Evolutionary conservation across 371 early-diverging fungal genomes (phyloP), one percentile per base, ranked within the genome.

Genomic region (Apophysomyces ossiformis): DNA sequence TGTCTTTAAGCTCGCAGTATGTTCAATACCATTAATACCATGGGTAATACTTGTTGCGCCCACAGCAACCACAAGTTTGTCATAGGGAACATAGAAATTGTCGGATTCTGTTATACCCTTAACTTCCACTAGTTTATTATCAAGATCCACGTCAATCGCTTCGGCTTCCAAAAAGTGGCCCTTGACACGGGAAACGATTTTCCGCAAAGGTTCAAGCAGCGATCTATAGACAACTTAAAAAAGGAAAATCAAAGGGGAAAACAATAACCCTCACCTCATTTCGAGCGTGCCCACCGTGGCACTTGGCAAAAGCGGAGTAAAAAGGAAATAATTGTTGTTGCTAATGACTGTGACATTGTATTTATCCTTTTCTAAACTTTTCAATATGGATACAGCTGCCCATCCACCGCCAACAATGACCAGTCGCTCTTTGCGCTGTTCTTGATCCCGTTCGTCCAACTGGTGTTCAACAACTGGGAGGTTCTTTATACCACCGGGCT

Each of bases 211-310:
- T 72, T 95, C 95, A 26, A 92, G 69, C 11, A 90, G 66, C 1
- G 89, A 89, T 68, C 90, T 86, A 44, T n/a, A 62, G 18, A 35
- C 13, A 58, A 36, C 36, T 38, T 56, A 26, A 58, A 32, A 32
- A 38, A 16, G 38, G 56, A 38, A 26, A 26, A 38, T 16, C 7
- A 5, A 9, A 56, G 38, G 46, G 39, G 11, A 37, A 58, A 60
- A 38, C 46, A 12, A 37, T 35, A 13, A 36, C 6, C 11, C 15
- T 35, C 32, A 85, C 88, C 89, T 82, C 58, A 85, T 57, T 73
- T 96, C 96, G 15, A 95, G 79, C 5, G 96, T 95, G 0, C 96
- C 96, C 0, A 90, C 90, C 2, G 92, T 88, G 2, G 89, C 90
- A 67, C 88, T 87, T 21, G 94, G 92, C 41, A 95, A 75, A 62